Evolutionary conservation across 768 basidiomycete genomes (phyloP), one percentile per base, ranked within the genome.

Genomic region (Tricholoma flavovirens): DNA sequence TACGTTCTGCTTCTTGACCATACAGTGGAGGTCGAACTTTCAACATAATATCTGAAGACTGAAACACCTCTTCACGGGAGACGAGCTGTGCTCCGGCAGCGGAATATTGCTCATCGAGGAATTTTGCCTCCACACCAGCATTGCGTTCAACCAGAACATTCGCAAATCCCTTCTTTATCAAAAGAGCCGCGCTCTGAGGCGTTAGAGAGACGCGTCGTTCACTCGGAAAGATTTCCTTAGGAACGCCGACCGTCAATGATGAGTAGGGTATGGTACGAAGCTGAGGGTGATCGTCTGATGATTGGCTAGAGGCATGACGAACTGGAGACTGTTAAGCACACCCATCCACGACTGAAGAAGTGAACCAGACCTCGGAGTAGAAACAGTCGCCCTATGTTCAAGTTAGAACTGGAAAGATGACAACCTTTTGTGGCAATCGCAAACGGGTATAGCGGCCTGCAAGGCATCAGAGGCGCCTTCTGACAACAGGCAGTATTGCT

Each of bases 121-220:
- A 94, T 66, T 91, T 86, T 5, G 92, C 85, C 51, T 82, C 76
- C 35, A 69, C 67, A 45, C 92, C 92, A 17, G 89, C 87, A 58
- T 81, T 77, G 40, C 77, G 78, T 66, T 92, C 90, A 21, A 94
- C 79, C 33, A 93, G 75, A 49, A 94, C 82, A 54, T 77, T 77
- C 5, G 71, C 63, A 64, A 94, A 92, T 5, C 92, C 92, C 62
- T 94, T 93, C 78, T 93, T 93, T 56, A 82, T 78, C 49, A 94
- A 75, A 30, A 87, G 66, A 3, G 83, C 75, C 4, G 83, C 83
- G 65, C 92, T 93, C 65, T 86, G 82, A 4, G 92, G 92, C 0
- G 92, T 90, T 6, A 94, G 71, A 36, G 90, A 80, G 43, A 93
- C 90, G 52, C 92, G 83, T 49, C 86, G 79, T 67, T 94, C 92